Base-by-base conservation (phyloP, 257 asterid genomes). In the Salvia hispanica region DNA sequence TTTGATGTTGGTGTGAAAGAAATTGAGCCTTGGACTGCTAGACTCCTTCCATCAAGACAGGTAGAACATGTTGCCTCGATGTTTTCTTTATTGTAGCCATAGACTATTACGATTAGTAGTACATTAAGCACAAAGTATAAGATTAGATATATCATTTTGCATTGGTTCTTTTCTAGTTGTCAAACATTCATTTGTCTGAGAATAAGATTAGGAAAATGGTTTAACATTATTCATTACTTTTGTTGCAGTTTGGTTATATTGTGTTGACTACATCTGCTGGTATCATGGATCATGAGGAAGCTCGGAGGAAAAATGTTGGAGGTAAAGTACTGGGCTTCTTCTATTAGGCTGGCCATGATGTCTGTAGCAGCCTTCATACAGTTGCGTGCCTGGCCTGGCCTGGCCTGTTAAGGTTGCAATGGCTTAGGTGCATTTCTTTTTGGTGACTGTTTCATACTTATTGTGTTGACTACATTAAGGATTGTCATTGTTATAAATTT, bases 21-120 rank as follows among this genome's bases (percentile, higher is more conserved):
- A 58, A 74, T 78, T 28, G 82, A 78, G 74, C 79, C 82, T 11
- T 78, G 82, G 82, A 78, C 82, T 74, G 82, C 82, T 3, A 69
- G 82, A 34, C 71, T 78, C 10, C 82, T 78, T 18, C 82, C 82
- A 28, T 78, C 79, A 0, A 73, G 82, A 78, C 81, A 77, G 81
- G 81, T 77, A 67, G 8, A 40, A 14, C 12, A 53, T 55, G 47
- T 0, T 36, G 6, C 2, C 52, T 1, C 40, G 4, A 0, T 11
- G 37, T 0, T 40, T 21, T 39, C 2, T 46, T 3, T 2, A 52
- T 61, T 2, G 6, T 5, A 48, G 25, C 9, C 15, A 0, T 48
- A 10, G 9, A 2, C 13, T 10, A 13, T 13, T 65, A 9, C 39
- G 21, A 39, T 40, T 47, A 2, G 43, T 0, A 46, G 9, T 6